Conservation (phyloP, 2,329 filamentous ascomycete species). For the Penicillium italicum region DNA sequence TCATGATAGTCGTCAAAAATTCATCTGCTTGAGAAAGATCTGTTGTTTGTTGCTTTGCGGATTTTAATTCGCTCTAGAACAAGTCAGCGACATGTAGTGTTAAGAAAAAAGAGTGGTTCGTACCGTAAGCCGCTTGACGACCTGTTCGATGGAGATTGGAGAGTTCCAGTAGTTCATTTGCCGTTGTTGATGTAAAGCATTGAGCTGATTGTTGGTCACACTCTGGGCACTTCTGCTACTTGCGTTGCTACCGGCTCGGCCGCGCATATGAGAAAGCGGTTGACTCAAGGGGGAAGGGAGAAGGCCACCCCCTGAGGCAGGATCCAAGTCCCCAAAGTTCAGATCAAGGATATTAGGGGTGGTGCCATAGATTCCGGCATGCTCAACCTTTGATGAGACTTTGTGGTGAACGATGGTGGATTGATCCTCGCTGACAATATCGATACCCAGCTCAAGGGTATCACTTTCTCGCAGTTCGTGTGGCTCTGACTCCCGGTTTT, state of each 20-base stretch:
- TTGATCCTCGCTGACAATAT: constrained; percentile 97
- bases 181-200: constrained; percentile 65
- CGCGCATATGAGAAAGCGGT: constrained; percentile 62
- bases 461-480: constrained; percentile 90
- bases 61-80: constrained; percentile 78
- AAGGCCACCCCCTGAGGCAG: constrained; percentile 66
- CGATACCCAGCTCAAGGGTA: constrained; percentile 90
- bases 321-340: constrained; percentile 88
- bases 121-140: constrained; percentile 82
- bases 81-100: constrained; percentile 26
- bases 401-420: constrained; percentile 99
- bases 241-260: constrained; percentile 66
- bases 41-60: constrained; percentile 79
- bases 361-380: constrained; percentile 73
- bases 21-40: constrained; percentile 79
- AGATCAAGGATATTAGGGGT: constrained; percentile 78
- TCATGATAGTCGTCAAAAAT: constrained; percentile 73
- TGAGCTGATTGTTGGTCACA: constrained; percentile 53
- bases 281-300: constrained; percentile 66
- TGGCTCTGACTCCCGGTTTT: constrained; percentile 94
- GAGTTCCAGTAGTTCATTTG: constrained; percentile 80
- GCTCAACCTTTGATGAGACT: constrained; percentile 92
- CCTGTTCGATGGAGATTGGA: constrained; percentile 88
- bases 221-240: constrained; percentile 56
- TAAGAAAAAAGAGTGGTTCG: constrained; percentile 15